phyloP scores from a whole-genome alignment of 2,329 filamentous ascomycete genomes.

The Teratosphaeria nubilosa region DNA sequence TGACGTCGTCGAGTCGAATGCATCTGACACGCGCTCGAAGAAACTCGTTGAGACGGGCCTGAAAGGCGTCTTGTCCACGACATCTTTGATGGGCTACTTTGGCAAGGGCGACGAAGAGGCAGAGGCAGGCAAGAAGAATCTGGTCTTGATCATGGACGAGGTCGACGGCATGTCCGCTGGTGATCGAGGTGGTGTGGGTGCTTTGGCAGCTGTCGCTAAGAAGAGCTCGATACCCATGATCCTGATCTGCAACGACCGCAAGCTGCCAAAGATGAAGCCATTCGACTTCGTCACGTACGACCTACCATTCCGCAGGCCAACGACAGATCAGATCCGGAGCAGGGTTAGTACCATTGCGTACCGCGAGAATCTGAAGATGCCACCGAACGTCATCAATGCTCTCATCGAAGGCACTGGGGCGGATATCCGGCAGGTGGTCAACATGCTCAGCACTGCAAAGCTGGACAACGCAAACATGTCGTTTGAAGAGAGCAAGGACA shows the following conservation, averaged over 20 bases:
- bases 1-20: conserved; percentile 89
- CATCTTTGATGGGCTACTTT: conserved; percentile 84
- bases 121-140: conserved; percentile 75
- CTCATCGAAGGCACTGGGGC: conserved; percentile 92
- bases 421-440: conserved; percentile 95
- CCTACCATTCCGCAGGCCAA: conserved; percentile 78
- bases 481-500: conserved; percentile 77
- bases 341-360: conserved; percentile 93
- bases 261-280: conserved; percentile 92
- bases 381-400: conserved; percentile 73
- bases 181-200: conserved; percentile 89
- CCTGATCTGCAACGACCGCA: conserved; percentile 93
- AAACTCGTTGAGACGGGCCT: conserved; percentile 83
- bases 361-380: conserved; percentile 79
- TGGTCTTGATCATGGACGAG: conserved; percentile 96
- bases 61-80: conserved; percentile 87
- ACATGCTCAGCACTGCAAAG: conserved; percentile 94
- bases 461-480: conserved; percentile 71
- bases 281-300: conserved; percentile 83
- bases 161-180: conserved; percentile 98
- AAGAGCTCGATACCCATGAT: conserved; percentile 93
- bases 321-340: conserved; percentile 80
- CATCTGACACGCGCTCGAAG: conserved; percentile 91
- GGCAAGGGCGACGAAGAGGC: conserved; percentile 65
- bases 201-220: conserved; percentile 86